Evolutionary conservation across 2,329 filamentous ascomycete genomes (phyloP), one percentile per base, ranked within the genome.

Genomic region (Shiraia bambusicola): DNA sequence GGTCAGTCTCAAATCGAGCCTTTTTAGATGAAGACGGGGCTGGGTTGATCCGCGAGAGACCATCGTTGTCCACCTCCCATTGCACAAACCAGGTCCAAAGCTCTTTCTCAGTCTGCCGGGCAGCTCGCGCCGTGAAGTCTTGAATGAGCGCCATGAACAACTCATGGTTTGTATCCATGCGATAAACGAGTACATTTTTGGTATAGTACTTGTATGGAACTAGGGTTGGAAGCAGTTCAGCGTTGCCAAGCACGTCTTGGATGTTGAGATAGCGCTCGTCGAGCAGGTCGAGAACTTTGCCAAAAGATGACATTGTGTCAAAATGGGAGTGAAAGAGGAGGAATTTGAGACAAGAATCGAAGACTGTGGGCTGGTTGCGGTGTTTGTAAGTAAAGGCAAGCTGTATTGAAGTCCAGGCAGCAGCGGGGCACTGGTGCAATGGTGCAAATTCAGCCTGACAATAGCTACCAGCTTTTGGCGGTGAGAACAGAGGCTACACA

Each of bases 11-110:
- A 11, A 58, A 34, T 35, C 62, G 56, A 33, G 47, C 47, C 36
- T 57, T 64, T 37, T 66, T 66, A 3, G 44, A 34, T 11, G 51
- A 48, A 15, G 47, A 49, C 7, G 41, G 32, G 14, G 34, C 15
- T 5, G 32, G n/a, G n/a, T 35, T 26, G 8, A 25, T 35, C 14
- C 44, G 36, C 16, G 12, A 24, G 15, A 42, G 15, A 16, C 34
- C 16, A 1, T 37, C 36, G 13, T 39, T 14, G 8, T 54, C 49
- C 6, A 66, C 54, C 13, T 65, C 47, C 61, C 60, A 66, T 34
- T 67, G 65, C 32, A 61, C 54, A 15, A 39, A 47, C 61, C 61
- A 67, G 6, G 57, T 60, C 65, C 65, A 67, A 3, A 60, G 34
- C 41, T 67, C 65, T 33, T 52, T 56, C 31, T 45, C 34, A 8